Evolutionary conservation across 768 basidiomycete species (phyloP).

Genomic region (Amanita phalloides): DNA sequence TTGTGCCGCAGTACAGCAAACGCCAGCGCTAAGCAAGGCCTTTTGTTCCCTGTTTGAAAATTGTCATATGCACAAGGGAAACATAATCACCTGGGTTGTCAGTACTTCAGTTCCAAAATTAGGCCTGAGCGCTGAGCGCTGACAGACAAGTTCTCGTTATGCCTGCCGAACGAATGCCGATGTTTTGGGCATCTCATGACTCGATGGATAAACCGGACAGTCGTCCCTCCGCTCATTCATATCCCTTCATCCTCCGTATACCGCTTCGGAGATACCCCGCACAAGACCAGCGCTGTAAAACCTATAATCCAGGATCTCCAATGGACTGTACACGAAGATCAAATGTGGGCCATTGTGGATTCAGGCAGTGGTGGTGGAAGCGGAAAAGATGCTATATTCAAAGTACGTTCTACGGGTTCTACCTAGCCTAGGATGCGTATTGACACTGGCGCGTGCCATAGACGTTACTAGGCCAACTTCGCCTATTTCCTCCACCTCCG

Average conservation of each 20-base stretch:
- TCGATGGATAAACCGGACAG: background rate
- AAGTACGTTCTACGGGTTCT: conserved; percentile 30
- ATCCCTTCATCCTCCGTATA: background rate
- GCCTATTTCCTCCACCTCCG: conserved; percentile 51
- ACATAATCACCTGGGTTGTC: no score
- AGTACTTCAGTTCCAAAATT: no score
- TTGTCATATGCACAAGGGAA: no score
- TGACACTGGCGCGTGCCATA: conserved; percentile 12
- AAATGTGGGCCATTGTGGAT: conserved; percentile 72
- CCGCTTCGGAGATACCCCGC: background rate
- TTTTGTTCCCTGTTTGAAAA: no score
- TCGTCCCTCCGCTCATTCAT: background rate
- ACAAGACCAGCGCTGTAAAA: background rate
- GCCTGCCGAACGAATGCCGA: no score
- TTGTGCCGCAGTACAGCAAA: no score
- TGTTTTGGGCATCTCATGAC: background rate
- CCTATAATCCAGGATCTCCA: conserved; percentile 7
- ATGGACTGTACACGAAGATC: conserved; percentile 50
- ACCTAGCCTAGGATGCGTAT: background rate
- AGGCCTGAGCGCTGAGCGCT: no score
- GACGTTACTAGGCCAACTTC: conserved; percentile 63
- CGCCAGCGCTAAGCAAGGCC: no score
- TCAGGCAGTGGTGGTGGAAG: conserved; percentile 36
- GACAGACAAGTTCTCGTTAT: no score
- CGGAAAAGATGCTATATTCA: conserved; percentile 51